Conservation (phyloP, 2,329 filamentous ascomycete species). For the Phyllachora maydis region DNA sequence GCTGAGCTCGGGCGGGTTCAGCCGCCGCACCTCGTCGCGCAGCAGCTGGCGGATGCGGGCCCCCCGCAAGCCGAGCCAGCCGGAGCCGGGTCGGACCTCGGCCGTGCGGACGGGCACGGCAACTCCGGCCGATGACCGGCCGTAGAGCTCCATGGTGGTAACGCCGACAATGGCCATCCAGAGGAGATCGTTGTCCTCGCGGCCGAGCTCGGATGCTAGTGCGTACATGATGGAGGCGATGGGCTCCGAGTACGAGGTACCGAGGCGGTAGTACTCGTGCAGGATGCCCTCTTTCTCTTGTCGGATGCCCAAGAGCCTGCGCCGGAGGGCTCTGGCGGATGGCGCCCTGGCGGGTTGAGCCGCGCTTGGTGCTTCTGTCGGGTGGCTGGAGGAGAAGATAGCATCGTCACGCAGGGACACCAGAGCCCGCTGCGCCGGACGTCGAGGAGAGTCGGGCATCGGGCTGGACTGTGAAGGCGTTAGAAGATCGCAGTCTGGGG, state of each 20-base stretch:
- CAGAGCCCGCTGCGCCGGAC: conserved; percentile 38
- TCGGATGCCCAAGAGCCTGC: conserved; percentile 53
- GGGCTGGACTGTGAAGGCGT: conserved; percentile 33
- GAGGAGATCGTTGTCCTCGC: conserved; percentile 88
- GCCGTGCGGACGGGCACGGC: conserved; percentile 36
- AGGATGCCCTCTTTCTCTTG: conserved; percentile 59
- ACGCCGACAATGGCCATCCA: conserved; percentile 93
- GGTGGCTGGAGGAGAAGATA: conserved; percentile 20
- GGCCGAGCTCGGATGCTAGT: conserved; percentile 79
- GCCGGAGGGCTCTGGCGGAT: conserved; percentile 52
- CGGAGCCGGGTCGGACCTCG: conserved; percentile 35
- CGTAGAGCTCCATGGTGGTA: conserved; percentile 82
- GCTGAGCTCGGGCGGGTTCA: conserved; percentile 57
- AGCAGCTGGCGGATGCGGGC: conserved; percentile 70
- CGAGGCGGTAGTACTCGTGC: conserved; percentile 66
- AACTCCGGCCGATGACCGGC: conserved; percentile 63
- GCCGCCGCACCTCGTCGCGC: conserved; percentile 77
- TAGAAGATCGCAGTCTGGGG: conserved; percentile 14
- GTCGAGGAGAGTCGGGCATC: conserved; percentile 41
- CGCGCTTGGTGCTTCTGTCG: conserved; percentile 31
- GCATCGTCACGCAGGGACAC: conserved; percentile 29
- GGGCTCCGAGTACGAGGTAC: conserved; percentile 83
- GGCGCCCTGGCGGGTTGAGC: conserved; percentile 38
- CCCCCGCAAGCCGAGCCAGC: conserved; percentile 67
- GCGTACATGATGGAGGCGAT: conserved; percentile 91